Conservation (phyloP, 202 grass and related monocot species). For the Elaeis oleifera region DNA sequence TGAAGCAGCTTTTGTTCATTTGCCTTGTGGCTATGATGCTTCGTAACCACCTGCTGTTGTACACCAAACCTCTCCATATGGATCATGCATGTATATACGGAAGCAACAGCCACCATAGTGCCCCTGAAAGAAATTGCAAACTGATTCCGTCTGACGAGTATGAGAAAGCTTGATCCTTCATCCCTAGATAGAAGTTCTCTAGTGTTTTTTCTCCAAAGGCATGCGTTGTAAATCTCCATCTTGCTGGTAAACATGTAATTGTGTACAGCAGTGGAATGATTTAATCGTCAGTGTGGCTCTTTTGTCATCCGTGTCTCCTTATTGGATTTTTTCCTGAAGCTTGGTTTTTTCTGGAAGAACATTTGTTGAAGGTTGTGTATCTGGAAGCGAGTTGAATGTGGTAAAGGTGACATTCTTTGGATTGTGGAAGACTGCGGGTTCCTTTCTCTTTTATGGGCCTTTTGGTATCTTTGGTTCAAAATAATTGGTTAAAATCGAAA, state of each 20-base stretch:
- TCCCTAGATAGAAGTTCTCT: no score
- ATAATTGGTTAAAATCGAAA: no score
- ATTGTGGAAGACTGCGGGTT: no score
- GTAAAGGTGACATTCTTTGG: no score
- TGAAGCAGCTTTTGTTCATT: slow-evolving; percentile 38
- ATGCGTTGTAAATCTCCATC: slow-evolving; percentile 46
- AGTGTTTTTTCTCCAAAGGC: slow-evolving; percentile 1
- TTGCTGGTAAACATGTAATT: slow-evolving; percentile 36
- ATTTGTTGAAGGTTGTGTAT: no score
- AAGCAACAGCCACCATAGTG: slow-evolving; percentile 39
- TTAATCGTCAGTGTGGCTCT: background rate
- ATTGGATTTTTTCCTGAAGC: no score
- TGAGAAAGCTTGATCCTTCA: slow-evolving; percentile 6
- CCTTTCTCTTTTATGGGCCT: no score
- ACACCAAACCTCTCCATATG: slow-evolving; percentile 30
- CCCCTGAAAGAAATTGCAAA: slow-evolving; percentile 34
- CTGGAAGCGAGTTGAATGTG: no score
- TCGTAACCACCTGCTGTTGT: background rate
- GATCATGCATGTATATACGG: slow-evolving; percentile 42
- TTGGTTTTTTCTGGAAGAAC: no score
- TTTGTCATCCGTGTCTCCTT: no score
- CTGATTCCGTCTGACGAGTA: background rate
- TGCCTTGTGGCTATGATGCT: slow-evolving; percentile 31
- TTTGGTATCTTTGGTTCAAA: no score
- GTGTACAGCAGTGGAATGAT: slow-evolving; percentile 42